A percentile compares a stretch with the other conserved stretches of the same genome.
These are phyloP conservation scores for Plasmodium inui DNA, from an alignment of 169 alveolate genomes.

Conservation along the genomic window DNA sequence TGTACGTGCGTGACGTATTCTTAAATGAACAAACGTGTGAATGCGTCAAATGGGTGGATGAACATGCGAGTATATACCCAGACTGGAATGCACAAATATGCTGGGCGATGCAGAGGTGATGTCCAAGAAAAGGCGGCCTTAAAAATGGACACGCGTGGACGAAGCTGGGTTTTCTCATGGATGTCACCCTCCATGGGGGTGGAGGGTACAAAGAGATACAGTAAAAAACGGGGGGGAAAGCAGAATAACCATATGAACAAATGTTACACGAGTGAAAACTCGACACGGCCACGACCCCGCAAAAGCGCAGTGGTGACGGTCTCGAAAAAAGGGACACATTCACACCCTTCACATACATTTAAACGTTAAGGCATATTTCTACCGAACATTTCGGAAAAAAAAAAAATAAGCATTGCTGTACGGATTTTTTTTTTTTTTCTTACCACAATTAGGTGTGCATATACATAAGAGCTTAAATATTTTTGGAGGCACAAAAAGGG, in stretches of 20 bases:
- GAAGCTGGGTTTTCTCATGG: neutral
- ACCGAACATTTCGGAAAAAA: slow-evolving; percentile 3
- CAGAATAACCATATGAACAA: neutral
- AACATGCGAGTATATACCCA: neutral
- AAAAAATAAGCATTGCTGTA: neutral
- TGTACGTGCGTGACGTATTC: neutral
- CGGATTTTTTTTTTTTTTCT: slow-evolving; percentile 14
- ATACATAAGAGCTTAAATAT: neutral
- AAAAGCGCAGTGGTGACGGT: neutral
- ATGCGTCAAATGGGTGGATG: neutral
- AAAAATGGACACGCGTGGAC: neutral
- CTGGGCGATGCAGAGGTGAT: neutral
- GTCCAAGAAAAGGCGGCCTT: neutral
- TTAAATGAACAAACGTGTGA: neutral
- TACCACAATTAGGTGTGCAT: slow-evolving; percentile 55
- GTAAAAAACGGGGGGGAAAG: neutral
- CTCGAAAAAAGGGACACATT: neutral
- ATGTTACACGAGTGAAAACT: neutral
- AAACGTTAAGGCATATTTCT: slow-evolving; percentile 12
- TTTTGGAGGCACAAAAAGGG: slow-evolving; percentile 15
- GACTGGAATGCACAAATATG: neutral
- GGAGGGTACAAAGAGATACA: neutral
- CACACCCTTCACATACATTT: neutral
- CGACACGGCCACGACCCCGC: neutral
- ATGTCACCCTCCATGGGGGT: neutral